phyloP scores from a whole-genome alignment of 2,329 filamentous ascomycete genomes.

The Coleophoma eucalyptorum region DNA sequence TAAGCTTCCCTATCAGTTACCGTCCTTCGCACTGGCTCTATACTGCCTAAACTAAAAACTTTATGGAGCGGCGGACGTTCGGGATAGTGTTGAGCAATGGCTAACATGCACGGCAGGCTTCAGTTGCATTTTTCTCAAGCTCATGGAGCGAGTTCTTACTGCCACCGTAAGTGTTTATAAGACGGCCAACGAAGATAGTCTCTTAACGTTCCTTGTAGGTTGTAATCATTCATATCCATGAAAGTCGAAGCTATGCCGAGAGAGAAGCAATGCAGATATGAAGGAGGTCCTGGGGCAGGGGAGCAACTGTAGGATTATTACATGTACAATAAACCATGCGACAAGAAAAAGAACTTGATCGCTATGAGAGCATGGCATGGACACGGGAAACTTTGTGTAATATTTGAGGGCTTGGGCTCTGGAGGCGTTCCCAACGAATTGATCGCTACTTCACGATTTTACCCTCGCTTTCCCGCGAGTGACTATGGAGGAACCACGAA shows the following conservation, averaged over 20 bases:
- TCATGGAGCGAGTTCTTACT: conserved; percentile 65
- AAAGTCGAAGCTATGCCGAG: too few relatives aligned
- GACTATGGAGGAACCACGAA: too few relatives aligned
- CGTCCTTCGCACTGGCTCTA: neutral
- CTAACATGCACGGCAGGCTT: conserved; percentile 43
- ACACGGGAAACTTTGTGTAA: too few relatives aligned
- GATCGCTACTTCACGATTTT: too few relatives aligned
- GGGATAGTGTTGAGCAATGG: conserved; percentile 2
- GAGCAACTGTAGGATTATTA: conserved; percentile 6
- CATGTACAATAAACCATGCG: neutral
- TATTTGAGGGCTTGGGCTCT: too few relatives aligned
- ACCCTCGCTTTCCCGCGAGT: too few relatives aligned
- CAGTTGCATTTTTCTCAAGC: conserved; percentile 64
- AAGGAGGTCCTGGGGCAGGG: neutral
- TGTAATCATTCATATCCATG: too few relatives aligned
- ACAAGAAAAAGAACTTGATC: conserved; percentile 1
- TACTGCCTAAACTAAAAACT: neutral
- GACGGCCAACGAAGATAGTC: too few relatives aligned
- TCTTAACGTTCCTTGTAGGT: too few relatives aligned
- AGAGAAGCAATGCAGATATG: too few relatives aligned
- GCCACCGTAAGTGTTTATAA: conserved; percentile 47
- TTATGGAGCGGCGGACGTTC: neutral
- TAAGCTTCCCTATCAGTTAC: conserved; percentile 35
- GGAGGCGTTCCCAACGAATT: too few relatives aligned
- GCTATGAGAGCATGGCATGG: neutral